Evolutionary conservation across 2,329 filamentous ascomycete genomes (phyloP), one percentile per base, ranked within the genome.

Genomic region (Bipolaris cookei): DNA sequence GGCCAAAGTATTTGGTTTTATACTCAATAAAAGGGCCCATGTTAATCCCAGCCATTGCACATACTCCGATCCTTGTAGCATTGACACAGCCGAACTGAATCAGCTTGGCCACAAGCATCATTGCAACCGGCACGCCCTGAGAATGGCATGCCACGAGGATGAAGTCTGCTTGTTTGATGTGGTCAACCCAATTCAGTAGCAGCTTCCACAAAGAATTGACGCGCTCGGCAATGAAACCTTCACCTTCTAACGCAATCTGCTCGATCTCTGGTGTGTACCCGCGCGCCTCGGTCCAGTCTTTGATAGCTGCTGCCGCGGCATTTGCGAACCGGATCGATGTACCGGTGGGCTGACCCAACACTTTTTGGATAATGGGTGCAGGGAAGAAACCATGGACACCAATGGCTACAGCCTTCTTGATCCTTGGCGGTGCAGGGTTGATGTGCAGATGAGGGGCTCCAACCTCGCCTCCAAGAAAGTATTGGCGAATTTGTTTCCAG

Each of bases 331-430:
- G 89, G 54, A 98, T 87, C 0, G 94, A 98, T 0, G 95, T 99
- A 5, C 95, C 95, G 0, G 93, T 99, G 0, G 95, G 95, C 67
- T 97, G 94, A 0, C 95, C 95, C 14, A 98, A 88, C 65, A 99
- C 90, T 18, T 89, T 90, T n/a, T 95, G 89, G 34, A 99, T 83
- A 39, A 96, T 86, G 0, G 90, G 86, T 0, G 92, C 92, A 1
- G 95, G 95, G 64, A 98, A 97, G 58, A 96, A 90, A 0, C 95
- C 95, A 75, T 99, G 95, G 1, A 99, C 87, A 37, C 95, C 95
- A 64, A 99, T 97, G 1, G 93, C 92, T 4, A 99, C 83, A 11
- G 95, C 95, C 64, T 90, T 95, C 70, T 87, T 91, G 44, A 98
- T 87, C 63, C 85, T 89, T 1, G 87, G 90, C 0, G 86, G 82